Evolutionary conservation across 129 eudicot species (phyloP), one percentile per base, ranked within the genome.

Genomic region (Calendula officinalis): DNA sequence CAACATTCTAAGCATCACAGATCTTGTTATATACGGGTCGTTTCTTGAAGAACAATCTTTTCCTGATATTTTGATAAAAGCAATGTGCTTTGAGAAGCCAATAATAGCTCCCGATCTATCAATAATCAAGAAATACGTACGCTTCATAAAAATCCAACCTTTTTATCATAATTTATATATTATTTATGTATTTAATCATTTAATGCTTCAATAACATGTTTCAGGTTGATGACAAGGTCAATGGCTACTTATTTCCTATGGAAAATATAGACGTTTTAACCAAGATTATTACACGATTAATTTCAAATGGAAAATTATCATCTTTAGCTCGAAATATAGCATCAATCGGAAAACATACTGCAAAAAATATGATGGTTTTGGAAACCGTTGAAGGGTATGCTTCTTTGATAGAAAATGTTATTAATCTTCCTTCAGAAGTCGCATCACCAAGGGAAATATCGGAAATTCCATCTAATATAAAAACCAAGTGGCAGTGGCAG

Each of bases 151-250:
- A 36, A 51, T 67, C n/a, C 32, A 39, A 13, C 22, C 53, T 49
- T 66, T 73, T 10, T 52, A 51, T 12, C 37, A n/a, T 56, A 4
- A 16, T 67, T 62, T 41, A 9, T 33, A 11, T 12, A 59, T 16
- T 2, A 43, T 54, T 5, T 8, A 59, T 83, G 50, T 49, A 78
- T 70, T 75, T 34, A 45, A 48, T n/a, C 15, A 14, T 48, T 13
- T n/a, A 14, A 53, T 9, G 44, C 35, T 71, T 30, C 56, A 60
- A 53, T 70, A 69, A 71, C 61, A 6, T 56, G 32, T 62, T 61
- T 64, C 82, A 94, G 99, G 85, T 94, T 57, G 94, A 84, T 77
- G 89, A 94, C 79, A 75, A 82, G 83, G 91, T 88, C 71, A 88
- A 88, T 53, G 99, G 96, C 58, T 94, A 74, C 69, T 85, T 94